phyloP scores from a whole-genome alignment of 768 basidiomycete genomes.

The Suillus cothurnatus region DNA sequence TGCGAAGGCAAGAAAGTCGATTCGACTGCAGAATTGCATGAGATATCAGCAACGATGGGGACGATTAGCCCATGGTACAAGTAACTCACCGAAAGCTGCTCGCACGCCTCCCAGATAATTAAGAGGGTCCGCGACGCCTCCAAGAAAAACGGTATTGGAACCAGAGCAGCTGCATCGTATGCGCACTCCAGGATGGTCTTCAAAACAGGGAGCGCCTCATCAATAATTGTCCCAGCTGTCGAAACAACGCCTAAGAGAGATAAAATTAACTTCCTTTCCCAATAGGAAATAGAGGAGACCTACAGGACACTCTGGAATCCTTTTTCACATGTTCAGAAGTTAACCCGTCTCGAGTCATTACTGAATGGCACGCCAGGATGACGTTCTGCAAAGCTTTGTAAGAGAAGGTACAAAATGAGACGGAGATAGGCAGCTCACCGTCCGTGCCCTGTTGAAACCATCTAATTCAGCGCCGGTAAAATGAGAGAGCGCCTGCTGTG shows the following conservation, averaged over 20 bases:
- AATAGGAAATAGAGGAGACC: not conserved
- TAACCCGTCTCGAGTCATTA: not conserved
- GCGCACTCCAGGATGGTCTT: not conserved
- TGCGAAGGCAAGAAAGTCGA: slow-evolving; percentile 63
- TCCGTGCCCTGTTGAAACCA: not conserved
- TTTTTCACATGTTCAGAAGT: not conserved
- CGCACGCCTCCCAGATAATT: slow-evolving; percentile 63
- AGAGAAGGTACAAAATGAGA: not conserved
- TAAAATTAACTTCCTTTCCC: not conserved
- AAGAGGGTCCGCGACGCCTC: slow-evolving; percentile 54
- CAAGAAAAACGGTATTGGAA: slow-evolving; percentile 57
- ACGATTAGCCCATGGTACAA: not conserved
- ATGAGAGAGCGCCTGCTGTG: not conserved
- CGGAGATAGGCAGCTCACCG: not conserved
- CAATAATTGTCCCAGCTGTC: not conserved
- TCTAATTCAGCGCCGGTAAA: not conserved
- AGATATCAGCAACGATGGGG: not conserved
- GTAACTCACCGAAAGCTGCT: slow-evolving; percentile 59
- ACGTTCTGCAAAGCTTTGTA: not conserved
- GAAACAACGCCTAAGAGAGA: not conserved
- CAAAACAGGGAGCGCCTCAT: not conserved
- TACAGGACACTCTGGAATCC: not conserved
- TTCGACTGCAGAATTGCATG: slow-evolving; percentile 51
- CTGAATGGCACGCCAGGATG: not conserved
- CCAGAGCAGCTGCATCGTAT: slow-evolving; percentile 36